Evolutionary conservation across 345 rosid genomes (phyloP).

Genomic region (Rubroshorea leprosula): DNA sequence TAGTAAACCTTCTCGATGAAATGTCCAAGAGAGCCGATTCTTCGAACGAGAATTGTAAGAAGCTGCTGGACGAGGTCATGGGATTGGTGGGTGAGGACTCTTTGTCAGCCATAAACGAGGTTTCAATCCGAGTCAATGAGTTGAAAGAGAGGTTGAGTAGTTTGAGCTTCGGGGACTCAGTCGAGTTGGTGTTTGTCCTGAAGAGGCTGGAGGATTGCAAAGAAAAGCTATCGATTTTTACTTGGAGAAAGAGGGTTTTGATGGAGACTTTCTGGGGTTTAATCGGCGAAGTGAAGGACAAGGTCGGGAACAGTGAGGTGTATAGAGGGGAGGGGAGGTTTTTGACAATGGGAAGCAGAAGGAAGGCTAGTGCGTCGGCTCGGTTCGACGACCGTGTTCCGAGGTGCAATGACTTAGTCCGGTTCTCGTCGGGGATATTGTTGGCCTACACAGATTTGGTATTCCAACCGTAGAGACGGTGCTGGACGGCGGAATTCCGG

Average conservation of each 20-base stretch:
- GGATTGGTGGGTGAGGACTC: conserved; percentile 52
- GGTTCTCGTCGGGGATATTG: conserved; percentile 44
- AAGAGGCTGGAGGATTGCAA: conserved; percentile 48
- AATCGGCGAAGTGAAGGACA: conserved; percentile 37
- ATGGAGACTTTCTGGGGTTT: conserved; percentile 47
- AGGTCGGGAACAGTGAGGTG: conserved; percentile 16
- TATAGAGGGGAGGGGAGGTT: conserved; percentile 20
- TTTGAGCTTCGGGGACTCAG: conserved; percentile 52
- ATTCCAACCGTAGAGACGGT: background rate
- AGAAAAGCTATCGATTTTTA: conserved; percentile 35
- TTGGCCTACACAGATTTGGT: conserved; percentile 6
- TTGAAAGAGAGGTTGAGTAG: conserved; percentile 40
- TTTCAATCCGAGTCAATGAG: conserved; percentile 51
- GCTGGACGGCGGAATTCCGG: no score
- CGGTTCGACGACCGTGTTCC: conserved; percentile 46
- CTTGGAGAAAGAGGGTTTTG: conserved; percentile 33
- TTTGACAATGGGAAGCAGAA: conserved; percentile 24
- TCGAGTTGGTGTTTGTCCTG: conserved; percentile 57
- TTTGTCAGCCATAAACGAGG: conserved; percentile 44
- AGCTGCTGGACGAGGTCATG: conserved; percentile 32
- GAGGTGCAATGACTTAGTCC: conserved; percentile 21
- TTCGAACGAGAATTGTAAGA: conserved; percentile 25
- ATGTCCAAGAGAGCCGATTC: conserved; percentile 44
- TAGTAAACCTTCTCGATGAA: conserved; percentile 49
- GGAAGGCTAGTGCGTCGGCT: conserved; percentile 42